Conservation (phyloP, 163 green algal genomes). For the Scenedesmus sp. region DNA sequence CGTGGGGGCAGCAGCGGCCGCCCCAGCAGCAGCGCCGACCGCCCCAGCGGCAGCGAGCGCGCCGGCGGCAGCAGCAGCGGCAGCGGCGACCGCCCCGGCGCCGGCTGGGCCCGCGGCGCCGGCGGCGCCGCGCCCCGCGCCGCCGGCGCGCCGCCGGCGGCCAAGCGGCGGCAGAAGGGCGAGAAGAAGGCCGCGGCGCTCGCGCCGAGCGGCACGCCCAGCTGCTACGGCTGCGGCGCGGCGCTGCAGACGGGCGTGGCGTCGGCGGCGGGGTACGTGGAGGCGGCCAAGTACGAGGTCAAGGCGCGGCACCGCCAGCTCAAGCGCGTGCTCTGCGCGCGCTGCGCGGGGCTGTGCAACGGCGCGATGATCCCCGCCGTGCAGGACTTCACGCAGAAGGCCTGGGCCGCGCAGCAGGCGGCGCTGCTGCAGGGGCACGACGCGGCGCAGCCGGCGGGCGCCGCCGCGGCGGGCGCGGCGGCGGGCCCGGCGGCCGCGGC, state of each 20-base stretch:
- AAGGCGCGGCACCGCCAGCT: slow-evolving; percentile 73
- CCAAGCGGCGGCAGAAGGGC: neutral
- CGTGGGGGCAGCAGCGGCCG: slow-evolving; percentile 3
- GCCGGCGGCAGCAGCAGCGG: slow-evolving; percentile 12
- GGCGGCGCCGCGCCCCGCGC: no score
- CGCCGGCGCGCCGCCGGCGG: no score
- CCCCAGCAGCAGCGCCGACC: neutral
- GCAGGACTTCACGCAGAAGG: slow-evolving; percentile 70
- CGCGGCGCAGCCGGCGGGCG: neutral
- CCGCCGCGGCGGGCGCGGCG: slow-evolving; percentile 1
- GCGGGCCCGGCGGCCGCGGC: slow-evolving; percentile 26
- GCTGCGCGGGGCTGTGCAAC: slow-evolving; percentile 84
- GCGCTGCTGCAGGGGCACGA: slow-evolving; percentile 1
- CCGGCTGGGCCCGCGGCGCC: no score
- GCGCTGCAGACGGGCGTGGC: slow-evolving; percentile 68
- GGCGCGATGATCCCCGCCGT: slow-evolving; percentile 85
- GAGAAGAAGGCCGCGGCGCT: slow-evolving; percentile 17
- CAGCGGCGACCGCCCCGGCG: neutral
- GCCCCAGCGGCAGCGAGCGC: neutral
- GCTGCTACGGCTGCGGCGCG: slow-evolving; percentile 89
- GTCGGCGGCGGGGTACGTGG: slow-evolving; percentile 72
- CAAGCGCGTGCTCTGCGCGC: slow-evolving; percentile 64
- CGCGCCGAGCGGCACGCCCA: neutral
- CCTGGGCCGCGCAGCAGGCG: slow-evolving; percentile 17
- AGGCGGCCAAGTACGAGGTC: slow-evolving; percentile 62